Base-by-base conservation (phyloP, 2,329 filamentous ascomycete species). In the Fusarium ambrosium region DNA sequence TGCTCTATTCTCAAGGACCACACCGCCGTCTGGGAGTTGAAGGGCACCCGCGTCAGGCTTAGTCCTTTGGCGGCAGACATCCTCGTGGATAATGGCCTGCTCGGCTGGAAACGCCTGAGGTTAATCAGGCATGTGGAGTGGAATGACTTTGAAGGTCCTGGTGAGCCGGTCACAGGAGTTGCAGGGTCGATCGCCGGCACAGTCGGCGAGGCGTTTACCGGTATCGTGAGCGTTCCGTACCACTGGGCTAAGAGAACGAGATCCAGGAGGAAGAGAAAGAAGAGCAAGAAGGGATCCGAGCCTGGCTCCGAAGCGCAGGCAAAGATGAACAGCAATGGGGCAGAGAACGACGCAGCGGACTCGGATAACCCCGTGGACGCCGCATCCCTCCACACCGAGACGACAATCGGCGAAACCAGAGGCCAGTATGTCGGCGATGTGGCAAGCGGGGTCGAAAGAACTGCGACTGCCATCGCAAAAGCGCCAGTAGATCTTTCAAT, bases 111-210 rank as follows among this genome's bases (percentile, higher is more conserved):
- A 65, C 89, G 90, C 68, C 81, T 95, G 56, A 87, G 89, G 14
- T 85, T 94, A 1, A 78, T 93, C 10, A 86, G 93, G 10, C 91
- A 93, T 76, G 89, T 88, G 61, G 92, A 94, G 76, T 95, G 92
- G 92, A 93, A 94, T 74, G 92, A 94, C 76, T 94, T 94, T 76
- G 92, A 93, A 74, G 93, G 93, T 0, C 92, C 92, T 0, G 92
- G 92, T 0, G 93, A 94, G 78, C 93, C 93, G 0, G 84, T 95
- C 14, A 93, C 92, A 0, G 93, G 92, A 4, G 84, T 89, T 5
- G 89, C 90, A 37, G 89, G 90, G 13, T 92, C 91, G 0, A 75
- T 94, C 6, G 86, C 89, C n/a, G 86, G 87, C 4, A 90, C 89
- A 0, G 79, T 92, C 4, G 87, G 88, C 2, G 87, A 89, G 39